Conservation (phyloP, 2,329 filamentous ascomycete species). For the Ophiocordyceps polyrhachis-furcata region DNA sequence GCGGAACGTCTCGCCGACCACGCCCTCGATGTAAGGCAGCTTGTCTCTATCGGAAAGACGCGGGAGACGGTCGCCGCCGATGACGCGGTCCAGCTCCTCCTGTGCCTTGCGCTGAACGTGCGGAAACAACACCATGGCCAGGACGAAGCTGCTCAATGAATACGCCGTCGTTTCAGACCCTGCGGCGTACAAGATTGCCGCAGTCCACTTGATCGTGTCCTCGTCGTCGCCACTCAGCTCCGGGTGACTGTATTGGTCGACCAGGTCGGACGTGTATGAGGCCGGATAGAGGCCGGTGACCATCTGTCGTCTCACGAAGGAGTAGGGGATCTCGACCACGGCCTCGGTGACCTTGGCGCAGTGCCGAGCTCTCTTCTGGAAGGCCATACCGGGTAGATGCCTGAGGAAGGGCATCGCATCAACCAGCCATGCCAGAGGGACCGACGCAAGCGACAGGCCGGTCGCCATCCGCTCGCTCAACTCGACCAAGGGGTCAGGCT, state of each 20-base stretch:
- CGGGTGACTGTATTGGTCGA: not conserved
- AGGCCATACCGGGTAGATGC: not conserved
- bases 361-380: not conserved
- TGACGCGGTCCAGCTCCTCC: conserved; percentile 21
- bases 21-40: conserved; percentile 21
- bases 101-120: conserved; percentile 22
- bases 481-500: conserved; percentile 11
- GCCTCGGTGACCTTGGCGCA: not conserved
- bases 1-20: conserved; percentile 13
- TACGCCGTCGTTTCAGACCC: conserved; percentile 4
- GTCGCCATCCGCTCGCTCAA: conserved; percentile 12
- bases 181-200: conserved; percentile 1
- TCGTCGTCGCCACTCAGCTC: not conserved
- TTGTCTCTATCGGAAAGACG: conserved; percentile 20
- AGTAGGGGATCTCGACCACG: not conserved
- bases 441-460: conserved; percentile 10
- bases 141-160: conserved; percentile 14
- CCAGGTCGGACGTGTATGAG: not conserved
- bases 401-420: conserved; percentile 4
- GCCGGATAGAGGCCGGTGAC: not conserved
- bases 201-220: conserved; percentile 1
- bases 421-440: conserved; percentile 13
- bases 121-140: conserved; percentile 26
- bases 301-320: not conserved
- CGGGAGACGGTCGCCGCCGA: conserved; percentile 23